Percentiles rank a stretch among this genome's conserved stretches.
Conservation (phyloP, 345 rosid species). For the Kernera saxatilis region DNA sequence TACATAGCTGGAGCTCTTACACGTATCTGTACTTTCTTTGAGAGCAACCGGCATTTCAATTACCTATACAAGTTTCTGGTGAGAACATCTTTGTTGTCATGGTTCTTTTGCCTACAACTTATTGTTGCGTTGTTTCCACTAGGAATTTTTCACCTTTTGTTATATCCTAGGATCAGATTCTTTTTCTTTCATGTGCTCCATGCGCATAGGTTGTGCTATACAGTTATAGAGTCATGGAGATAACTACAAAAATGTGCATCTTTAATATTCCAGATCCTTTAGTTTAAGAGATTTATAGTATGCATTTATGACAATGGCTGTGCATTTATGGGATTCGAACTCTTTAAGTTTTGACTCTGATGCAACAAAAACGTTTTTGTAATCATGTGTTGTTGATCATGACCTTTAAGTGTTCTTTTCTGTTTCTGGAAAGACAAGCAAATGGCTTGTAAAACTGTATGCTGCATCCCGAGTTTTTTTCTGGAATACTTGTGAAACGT, state of each 20-base stretch:
- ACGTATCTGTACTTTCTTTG: slow-evolving; percentile 82
- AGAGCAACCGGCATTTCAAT: slow-evolving; percentile 81
- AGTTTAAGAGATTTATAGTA: neutral
- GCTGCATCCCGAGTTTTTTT: neutral
- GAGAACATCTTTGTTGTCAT: slow-evolving; percentile 16
- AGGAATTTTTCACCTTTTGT: slow-evolving; percentile 15
- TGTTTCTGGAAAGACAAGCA: neutral
- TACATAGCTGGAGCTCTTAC: slow-evolving; percentile 59
- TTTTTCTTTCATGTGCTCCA: neutral
- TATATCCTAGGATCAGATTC: neutral
- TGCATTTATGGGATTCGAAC: neutral
- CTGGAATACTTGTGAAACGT: neutral
- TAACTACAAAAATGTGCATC: neutral
- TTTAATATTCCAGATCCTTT: neutral
- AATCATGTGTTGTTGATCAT: neutral
- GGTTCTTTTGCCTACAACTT: slow-evolving; percentile 29
- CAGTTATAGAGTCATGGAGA: neutral
- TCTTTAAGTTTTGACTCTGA: neutral
- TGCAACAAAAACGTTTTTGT: neutral
- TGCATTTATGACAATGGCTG: neutral
- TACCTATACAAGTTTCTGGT: slow-evolving; percentile 89
- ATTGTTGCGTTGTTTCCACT: slow-evolving; percentile 58
- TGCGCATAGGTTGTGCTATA: neutral
- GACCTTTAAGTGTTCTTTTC: neutral
- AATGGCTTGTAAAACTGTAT: slow-evolving; percentile 2